A percentile compares a stretch with the other conserved stretches of the same genome.
Evolutionary conservation across 2,329 filamentous ascomycete genomes (phyloP).

Genomic region (Phialophora macrospora): DNA sequence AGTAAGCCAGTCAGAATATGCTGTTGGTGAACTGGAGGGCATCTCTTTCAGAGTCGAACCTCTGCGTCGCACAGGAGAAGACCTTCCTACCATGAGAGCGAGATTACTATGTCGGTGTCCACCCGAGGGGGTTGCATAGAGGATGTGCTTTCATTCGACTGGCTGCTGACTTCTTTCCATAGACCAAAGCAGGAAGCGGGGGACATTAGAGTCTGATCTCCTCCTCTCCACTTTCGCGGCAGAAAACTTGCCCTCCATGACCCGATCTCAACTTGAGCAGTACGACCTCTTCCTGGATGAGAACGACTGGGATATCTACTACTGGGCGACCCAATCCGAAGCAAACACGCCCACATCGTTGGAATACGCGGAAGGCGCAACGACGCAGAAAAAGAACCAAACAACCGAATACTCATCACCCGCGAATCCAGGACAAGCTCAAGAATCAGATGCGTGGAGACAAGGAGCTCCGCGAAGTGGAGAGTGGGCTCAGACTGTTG

Average conservation of each 20-base stretch:
- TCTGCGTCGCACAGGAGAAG: constrained; percentile 81
- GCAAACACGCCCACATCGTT: constrained; percentile 58
- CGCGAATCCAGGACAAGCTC: constrained; percentile 40
- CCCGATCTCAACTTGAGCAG: constrained; percentile 71
- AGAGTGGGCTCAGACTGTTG: constrained; percentile 96
- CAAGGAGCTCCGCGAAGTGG: constrained; percentile 63
- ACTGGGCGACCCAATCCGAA: constrained; percentile 93
- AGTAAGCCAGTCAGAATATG: constrained; percentile 66
- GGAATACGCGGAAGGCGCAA: constrained; percentile 60
- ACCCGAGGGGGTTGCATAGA: constrained; percentile 6
- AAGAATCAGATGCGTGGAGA: constrained; percentile 57
- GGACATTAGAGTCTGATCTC: constrained; percentile 93
- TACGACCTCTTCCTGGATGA: constrained; percentile 96
- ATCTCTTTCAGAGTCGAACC: constrained; percentile 88
- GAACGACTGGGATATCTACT: constrained; percentile 99
- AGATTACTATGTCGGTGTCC: constrained; percentile 68
- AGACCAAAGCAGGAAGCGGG: constrained; percentile 95
- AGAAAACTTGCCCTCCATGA: constrained; percentile 75
- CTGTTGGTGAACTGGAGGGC: constrained; percentile 84
- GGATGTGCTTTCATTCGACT: not conserved
- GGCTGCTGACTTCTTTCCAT: constrained; percentile 27
- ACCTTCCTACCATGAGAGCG: constrained; percentile 82
- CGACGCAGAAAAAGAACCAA: constrained; percentile 24
- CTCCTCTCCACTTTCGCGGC: constrained; percentile 95
- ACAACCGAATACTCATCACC: constrained; percentile 36